Percentiles rank a stretch among this genome's conserved stretches.
phyloP scores from a whole-genome alignment of 371 early-diverging fungal genomes.

The Mortierella sp. region DNA sequence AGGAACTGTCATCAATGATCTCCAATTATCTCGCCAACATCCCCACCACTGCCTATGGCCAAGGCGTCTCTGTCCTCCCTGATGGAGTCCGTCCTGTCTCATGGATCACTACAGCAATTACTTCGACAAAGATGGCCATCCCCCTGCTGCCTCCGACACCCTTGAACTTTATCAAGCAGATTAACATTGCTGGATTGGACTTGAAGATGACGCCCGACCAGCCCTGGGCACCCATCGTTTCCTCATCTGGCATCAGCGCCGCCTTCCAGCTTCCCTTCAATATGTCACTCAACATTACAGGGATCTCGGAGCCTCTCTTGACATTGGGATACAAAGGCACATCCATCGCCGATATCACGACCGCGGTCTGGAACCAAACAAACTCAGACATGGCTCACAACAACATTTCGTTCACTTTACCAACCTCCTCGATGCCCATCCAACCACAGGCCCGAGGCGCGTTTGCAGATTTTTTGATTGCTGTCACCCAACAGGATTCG shows the following conservation, averaged over 20 bases:
- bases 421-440: constrained; percentile 30
- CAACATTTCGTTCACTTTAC: constrained; percentile 34
- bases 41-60: constrained; percentile 28
- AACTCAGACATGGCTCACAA: constrained; percentile 34
- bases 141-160: constrained; percentile 37
- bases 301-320: constrained; percentile 25
- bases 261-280: constrained; percentile 41
- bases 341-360: constrained; percentile 29
- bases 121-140: constrained; percentile 34
- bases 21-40: constrained; percentile 41
- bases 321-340: constrained; percentile 25
- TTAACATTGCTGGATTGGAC: constrained; percentile 24
- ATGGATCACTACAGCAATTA: constrained; percentile 40
- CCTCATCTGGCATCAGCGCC: constrained; percentile 35
- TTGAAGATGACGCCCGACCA: constrained; percentile 26
- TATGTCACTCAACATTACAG: constrained; percentile 34
- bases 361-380: constrained; percentile 40
- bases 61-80: constrained; percentile 44
- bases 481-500: constrained; percentile 23
- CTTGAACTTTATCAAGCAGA: constrained; percentile 30
- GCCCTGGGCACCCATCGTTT: constrained; percentile 34
- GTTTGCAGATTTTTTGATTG: constrained; percentile 29
- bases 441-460: constrained; percentile 15
- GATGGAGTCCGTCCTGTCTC: constrained; percentile 31
- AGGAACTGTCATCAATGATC: constrained; percentile 36